These are phyloP conservation scores for Zygoascus bituminiphila DNA, from an alignment of 805 yeast species.

Conservation along the genomic window DNA sequence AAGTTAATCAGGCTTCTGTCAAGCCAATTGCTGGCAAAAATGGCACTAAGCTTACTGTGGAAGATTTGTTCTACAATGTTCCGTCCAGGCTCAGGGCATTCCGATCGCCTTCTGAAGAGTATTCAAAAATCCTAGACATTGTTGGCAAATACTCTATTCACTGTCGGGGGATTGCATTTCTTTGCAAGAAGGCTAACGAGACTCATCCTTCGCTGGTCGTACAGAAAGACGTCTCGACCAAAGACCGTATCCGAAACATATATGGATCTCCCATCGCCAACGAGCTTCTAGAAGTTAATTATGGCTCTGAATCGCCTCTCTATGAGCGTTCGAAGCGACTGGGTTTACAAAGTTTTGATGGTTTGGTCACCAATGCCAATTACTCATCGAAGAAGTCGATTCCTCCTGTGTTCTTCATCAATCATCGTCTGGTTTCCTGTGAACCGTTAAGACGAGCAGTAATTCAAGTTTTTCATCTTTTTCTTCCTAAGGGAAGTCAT, in stretches of 20 bases:
- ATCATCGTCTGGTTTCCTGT: conserved; percentile 72
- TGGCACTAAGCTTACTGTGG: conserved; percentile 81
- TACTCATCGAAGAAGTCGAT: conserved; percentile 57
- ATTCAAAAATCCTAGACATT: conserved; percentile 67
- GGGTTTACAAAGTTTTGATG: conserved; percentile 45
- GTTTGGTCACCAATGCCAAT: conserved; percentile 64
- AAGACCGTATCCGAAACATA: conserved; percentile 65
- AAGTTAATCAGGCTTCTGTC: conserved; percentile 40
- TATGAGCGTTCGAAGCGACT: conserved; percentile 27
- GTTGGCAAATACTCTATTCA: conserved; percentile 79
- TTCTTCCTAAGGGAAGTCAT: conserved; percentile 67
- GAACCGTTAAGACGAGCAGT: conserved; percentile 72
- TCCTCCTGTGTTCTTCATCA: conserved; percentile 74
- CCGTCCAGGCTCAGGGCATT: conserved; percentile 70
- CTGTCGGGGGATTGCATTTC: conserved; percentile 57
- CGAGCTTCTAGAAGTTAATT: conserved; percentile 46
- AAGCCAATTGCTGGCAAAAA: conserved; percentile 75
- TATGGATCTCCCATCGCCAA: conserved; percentile 65
- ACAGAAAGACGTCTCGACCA: conserved; percentile 39
- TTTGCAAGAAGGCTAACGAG: conserved; percentile 75
- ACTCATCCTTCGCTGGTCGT: conserved; percentile 57
- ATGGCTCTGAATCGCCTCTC: conserved; percentile 13
- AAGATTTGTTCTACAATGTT: conserved; percentile 81
- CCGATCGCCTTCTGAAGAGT: conserved; percentile 63
- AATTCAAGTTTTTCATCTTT: conserved; percentile 49